Conservation (phyloP, 176 grass and related monocot genomes). For the Elaeis guineensis region DNA sequence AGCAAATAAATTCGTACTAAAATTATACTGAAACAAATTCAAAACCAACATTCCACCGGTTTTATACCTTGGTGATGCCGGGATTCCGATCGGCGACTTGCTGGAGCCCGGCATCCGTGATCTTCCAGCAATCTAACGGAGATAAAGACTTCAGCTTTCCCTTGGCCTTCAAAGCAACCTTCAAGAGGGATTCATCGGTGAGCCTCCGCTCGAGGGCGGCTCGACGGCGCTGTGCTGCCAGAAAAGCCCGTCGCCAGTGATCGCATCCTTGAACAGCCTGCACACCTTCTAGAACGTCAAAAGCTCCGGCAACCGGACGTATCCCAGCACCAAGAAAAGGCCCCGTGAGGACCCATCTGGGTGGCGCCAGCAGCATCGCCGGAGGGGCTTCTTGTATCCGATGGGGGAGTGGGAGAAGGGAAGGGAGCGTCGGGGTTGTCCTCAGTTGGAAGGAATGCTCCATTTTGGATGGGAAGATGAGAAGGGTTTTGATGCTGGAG, state of each 20-base stretch:
- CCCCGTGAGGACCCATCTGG: constrained; percentile 15
- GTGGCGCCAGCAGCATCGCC: too few species aligned
- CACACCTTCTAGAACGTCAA: constrained; percentile 42
- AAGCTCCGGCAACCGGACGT: constrained; percentile 49
- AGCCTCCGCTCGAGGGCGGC: constrained; percentile 24
- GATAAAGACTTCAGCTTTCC: constrained; percentile 42
- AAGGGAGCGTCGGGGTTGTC: too few species aligned
- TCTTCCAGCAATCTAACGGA: constrained; percentile 39
- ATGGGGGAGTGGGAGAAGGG: too few species aligned
- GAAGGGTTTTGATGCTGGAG: too few species aligned
- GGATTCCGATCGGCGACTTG: constrained; percentile 47
- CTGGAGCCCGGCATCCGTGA: constrained; percentile 52
- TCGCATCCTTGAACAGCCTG: constrained; percentile 29
- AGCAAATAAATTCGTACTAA: too few species aligned
- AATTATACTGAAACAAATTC: too few species aligned
- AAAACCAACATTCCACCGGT: too few species aligned
- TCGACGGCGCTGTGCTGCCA: constrained; percentile 38
- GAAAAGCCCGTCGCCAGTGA: constrained; percentile 41
- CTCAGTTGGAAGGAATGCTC: too few species aligned
- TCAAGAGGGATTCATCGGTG: constrained; percentile 27
- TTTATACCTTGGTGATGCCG: constrained; percentile 50
- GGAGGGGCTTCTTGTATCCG: too few species aligned
- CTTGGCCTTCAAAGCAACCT: too few species aligned
- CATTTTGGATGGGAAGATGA: too few species aligned
- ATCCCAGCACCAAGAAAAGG: constrained; percentile 44